phyloP scores from a whole-genome alignment of 2,329 filamentous ascomycete genomes.

The Dactylellina parvicollis region DNA sequence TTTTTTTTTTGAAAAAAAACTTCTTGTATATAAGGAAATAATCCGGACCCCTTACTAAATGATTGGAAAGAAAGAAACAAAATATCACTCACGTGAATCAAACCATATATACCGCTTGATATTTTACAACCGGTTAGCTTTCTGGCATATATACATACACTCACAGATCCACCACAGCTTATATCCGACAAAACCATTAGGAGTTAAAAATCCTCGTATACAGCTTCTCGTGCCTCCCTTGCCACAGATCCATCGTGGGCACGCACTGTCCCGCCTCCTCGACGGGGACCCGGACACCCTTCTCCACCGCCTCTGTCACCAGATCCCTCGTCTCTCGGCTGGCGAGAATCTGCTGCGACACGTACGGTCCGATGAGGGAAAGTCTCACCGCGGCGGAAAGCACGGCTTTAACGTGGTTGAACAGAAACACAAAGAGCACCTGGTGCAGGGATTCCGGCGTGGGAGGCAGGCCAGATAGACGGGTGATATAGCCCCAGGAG shows the following conservation, averaged over 20 bases:
- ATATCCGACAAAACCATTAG: neutral
- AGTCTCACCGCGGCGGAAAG: conserved; percentile 80
- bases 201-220: conserved; percentile 85
- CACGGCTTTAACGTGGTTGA: conserved; percentile 79
- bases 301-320: conserved; percentile 69
- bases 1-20: neutral
- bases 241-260: conserved; percentile 82
- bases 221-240: conserved; percentile 81
- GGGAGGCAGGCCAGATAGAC: conserved; percentile 67
- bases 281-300: conserved; percentile 69
- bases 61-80: neutral
- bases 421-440: conserved; percentile 77
- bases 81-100: too few species aligned
- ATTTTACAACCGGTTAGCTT: too few species aligned
- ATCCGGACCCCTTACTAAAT: too few species aligned
- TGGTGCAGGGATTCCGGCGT: conserved; percentile 65
- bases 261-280: conserved; percentile 78
- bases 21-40: neutral
- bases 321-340: conserved; percentile 68
- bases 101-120: too few species aligned
- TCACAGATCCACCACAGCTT: neutral
- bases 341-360: conserved; percentile 78
- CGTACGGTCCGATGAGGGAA: conserved; percentile 81
- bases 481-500: conserved; percentile 70
- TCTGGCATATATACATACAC: neutral